These are phyloP conservation scores for Triadica sebifera DNA, from an alignment of 345 rosid genomes.

Conservation along the genomic window DNA sequence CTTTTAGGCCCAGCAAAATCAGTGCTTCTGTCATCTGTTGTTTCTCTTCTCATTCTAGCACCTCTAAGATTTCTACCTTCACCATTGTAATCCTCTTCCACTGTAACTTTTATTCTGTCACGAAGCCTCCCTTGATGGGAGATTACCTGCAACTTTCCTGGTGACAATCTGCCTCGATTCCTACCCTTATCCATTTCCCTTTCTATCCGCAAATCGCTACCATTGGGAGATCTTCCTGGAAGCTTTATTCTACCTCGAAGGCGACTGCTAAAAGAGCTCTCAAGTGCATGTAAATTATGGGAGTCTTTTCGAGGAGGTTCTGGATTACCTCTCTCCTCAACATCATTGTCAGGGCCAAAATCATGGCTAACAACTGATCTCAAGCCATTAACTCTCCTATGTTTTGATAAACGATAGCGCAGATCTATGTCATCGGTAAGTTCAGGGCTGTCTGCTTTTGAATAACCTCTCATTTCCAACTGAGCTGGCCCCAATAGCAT, in stretches of 20 bases:
- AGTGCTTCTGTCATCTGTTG: constrained; percentile 35
- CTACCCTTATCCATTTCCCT: constrained; percentile 55
- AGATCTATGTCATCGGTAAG: constrained; percentile 52
- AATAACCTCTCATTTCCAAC: constrained; percentile 48
- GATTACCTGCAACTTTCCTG: constrained; percentile 31
- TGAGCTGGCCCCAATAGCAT: constrained; percentile 35
- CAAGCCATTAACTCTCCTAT: constrained; percentile 58
- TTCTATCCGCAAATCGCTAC: constrained; percentile 37
- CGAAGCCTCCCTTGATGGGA: constrained; percentile 52
- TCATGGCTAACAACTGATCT: constrained; percentile 64
- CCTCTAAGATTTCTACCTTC: constrained; percentile 43
- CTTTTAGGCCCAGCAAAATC: constrained; percentile 56
- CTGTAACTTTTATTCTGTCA: constrained; percentile 58
- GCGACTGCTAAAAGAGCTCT: constrained; percentile 54
- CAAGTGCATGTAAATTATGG: constrained; percentile 32
- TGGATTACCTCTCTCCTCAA: constrained; percentile 40
- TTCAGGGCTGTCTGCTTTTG: constrained; percentile 51
- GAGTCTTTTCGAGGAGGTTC: constrained; percentile 48
- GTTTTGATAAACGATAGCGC: constrained; percentile 67
- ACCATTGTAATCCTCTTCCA: constrained; percentile 41
- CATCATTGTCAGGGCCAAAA: constrained; percentile 39
- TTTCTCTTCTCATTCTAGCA: constrained; percentile 48
- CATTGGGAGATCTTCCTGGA: constrained; percentile 47
- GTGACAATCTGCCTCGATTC: constrained; percentile 46
- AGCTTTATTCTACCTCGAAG: constrained; percentile 84